Evolutionary conservation across 176 grass and related monocot species (phyloP).

Genomic region (Oryza nivara): DNA sequence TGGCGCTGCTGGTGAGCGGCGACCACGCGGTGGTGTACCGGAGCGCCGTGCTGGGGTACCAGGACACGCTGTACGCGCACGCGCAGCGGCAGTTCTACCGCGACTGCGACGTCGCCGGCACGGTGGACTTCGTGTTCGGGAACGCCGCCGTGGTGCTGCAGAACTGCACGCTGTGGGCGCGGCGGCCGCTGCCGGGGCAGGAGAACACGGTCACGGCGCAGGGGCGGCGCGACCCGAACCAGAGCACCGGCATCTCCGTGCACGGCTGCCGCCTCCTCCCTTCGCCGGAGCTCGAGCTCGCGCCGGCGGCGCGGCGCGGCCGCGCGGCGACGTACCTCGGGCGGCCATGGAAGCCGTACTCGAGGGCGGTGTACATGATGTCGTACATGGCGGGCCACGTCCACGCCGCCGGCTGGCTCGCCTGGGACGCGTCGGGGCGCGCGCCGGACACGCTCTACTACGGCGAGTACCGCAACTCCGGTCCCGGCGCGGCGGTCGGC

Average conservation of each 20-base stretch:
- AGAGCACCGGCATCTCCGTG: conserved; percentile 72
- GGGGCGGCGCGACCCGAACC: conserved; percentile 62
- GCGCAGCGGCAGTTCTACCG: conserved; percentile 73
- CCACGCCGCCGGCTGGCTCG: conserved; percentile 60
- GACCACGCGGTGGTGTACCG: conserved; percentile 70
- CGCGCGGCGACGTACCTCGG: conserved; percentile 60
- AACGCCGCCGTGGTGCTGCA: conserved; percentile 74
- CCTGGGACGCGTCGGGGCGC: conserved; percentile 54
- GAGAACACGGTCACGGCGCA: conserved; percentile 73
- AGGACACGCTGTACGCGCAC: conserved; percentile 65
- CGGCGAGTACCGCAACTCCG: conserved; percentile 73
- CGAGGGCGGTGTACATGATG: conserved; percentile 58
- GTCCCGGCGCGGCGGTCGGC: conserved; percentile 49
- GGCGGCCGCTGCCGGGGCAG: conserved; percentile 52
- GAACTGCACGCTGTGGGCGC: conserved; percentile 58
- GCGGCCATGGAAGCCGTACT: conserved; percentile 71
- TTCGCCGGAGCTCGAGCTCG: conserved; percentile 49
- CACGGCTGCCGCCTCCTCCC: conserved; percentile 51
- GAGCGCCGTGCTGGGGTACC: conserved; percentile 60
- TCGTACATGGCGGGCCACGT: conserved; percentile 64
- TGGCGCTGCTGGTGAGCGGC: conserved; percentile 39
- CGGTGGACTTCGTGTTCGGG: conserved; percentile 64
- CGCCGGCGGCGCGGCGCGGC: conserved; percentile 12
- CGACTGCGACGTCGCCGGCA: conserved; percentile 71
- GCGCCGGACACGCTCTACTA: conserved; percentile 68